phyloP scores from a whole-genome alignment of 257 asterid genomes.

The Capsicum baccatum region DNA sequence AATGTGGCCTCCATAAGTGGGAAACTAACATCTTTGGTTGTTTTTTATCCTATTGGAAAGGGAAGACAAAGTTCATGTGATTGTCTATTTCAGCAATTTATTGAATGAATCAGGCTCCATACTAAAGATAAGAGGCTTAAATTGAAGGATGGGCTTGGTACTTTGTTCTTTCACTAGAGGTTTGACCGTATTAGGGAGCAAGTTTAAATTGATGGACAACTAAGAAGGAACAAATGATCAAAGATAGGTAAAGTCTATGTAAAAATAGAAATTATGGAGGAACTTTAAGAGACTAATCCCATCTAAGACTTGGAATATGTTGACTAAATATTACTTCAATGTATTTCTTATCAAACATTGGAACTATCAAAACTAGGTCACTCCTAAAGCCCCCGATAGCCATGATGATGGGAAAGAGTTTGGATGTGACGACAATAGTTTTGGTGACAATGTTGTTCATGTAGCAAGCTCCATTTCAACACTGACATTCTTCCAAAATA shows the following conservation, averaged over 20 bases:
- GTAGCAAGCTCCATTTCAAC: not conserved
- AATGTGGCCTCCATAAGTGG: slow-evolving; percentile 57
- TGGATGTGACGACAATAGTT: too few relatives aligned
- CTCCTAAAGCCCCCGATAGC: too few relatives aligned
- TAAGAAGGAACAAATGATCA: slow-evolving; percentile 64
- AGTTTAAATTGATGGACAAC: slow-evolving; percentile 81
- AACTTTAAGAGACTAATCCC: slow-evolving; percentile 32
- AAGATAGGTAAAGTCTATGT: slow-evolving; percentile 49
- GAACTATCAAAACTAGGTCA: too few relatives aligned
- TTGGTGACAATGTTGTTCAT: too few relatives aligned
- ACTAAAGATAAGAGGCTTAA: slow-evolving; percentile 64
- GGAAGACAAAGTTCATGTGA: too few relatives aligned
- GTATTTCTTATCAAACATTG: too few relatives aligned
- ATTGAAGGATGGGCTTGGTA: slow-evolving; percentile 60
- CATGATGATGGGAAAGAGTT: too few relatives aligned
- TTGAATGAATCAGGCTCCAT: slow-evolving; percentile 76
- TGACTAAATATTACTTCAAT: too few relatives aligned
- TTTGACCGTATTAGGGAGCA: slow-evolving; percentile 85
- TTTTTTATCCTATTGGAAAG: too few relatives aligned
- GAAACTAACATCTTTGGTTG: not conserved
- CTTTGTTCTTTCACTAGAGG: slow-evolving; percentile 54
- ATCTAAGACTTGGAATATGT: too few relatives aligned
- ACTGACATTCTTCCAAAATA: slow-evolving; percentile 53
- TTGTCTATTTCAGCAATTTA: slow-evolving; percentile 32
- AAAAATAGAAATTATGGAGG: slow-evolving; percentile 51